phyloP scores from a whole-genome alignment of 257 asterid genomes.

The Rubia yunnanensis region DNA sequence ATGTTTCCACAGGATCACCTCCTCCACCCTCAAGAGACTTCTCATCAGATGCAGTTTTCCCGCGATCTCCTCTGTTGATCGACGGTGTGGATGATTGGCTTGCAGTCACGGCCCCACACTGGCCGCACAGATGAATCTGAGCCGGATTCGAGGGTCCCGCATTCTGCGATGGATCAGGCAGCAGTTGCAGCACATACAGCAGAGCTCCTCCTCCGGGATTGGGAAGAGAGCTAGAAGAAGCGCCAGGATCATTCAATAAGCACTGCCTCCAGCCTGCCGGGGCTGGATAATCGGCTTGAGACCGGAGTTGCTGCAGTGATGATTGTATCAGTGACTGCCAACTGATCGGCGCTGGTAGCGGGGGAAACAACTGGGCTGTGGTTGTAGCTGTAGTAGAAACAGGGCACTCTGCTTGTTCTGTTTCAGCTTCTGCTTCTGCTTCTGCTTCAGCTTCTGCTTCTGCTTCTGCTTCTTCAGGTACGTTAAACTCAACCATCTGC shows the following conservation, averaged over 20 bases:
- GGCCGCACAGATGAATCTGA: slow-evolving; percentile 10
- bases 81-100: slow-evolving; percentile 10
- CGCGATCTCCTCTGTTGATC: slow-evolving; percentile 6
- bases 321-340: slow-evolving; percentile 41
- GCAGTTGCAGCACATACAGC: slow-evolving; percentile 35
- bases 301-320: slow-evolving; percentile 16
- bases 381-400: slow-evolving; percentile 15
- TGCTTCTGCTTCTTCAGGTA: background rate
- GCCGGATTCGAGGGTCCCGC: slow-evolving; percentile 8
- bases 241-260: slow-evolving; percentile 24
- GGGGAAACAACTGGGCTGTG: background rate
- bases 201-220: slow-evolving; percentile 26
- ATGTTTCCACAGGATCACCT: background rate
- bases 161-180: slow-evolving; percentile 29
- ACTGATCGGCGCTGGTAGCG: slow-evolving; percentile 27
- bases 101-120: slow-evolving; percentile 16
- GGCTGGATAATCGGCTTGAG: slow-evolving; percentile 12
- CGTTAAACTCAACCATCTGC: slow-evolving; percentile 33
- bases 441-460: background rate
- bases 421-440: background rate
- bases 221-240: slow-evolving; percentile 1
- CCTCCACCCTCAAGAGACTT: background rate
- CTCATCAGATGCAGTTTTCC: background rate
- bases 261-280: slow-evolving; percentile 14
- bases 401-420: slow-evolving; percentile 11